These are phyloP conservation scores for Solanum bukasovii DNA, from an alignment of 257 asterid genomes.

Conservation along the genomic window DNA sequence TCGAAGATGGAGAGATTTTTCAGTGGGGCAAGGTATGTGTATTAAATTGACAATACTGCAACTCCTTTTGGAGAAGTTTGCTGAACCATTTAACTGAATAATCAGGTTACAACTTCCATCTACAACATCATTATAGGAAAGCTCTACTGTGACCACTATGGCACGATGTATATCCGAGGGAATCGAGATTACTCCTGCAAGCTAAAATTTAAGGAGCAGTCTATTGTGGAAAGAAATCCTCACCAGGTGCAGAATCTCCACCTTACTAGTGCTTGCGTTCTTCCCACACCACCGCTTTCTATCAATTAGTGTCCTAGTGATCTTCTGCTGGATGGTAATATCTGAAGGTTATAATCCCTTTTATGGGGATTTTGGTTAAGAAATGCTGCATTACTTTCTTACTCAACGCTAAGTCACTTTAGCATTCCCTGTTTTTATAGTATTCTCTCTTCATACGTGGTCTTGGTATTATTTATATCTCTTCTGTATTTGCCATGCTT, in stretches of 20 bases:
- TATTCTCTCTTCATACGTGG: background rate
- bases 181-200: constrained; percentile 8
- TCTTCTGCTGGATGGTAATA: background rate
- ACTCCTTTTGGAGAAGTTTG: background rate
- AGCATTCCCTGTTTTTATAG: background rate
- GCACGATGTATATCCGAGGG: constrained; percentile 6
- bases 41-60: background rate
- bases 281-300: background rate
- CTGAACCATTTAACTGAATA: background rate
- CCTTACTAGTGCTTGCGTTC: background rate
- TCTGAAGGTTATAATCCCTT: background rate
- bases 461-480: background rate
- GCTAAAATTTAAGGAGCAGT: constrained; percentile 7
- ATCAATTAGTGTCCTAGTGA: background rate
- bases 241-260: background rate
- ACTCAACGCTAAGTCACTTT: background rate
- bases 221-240: constrained; percentile 8
- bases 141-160: constrained; percentile 8
- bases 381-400: background rate
- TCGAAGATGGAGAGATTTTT: constrained; percentile 10
- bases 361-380: background rate
- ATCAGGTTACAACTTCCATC: constrained; percentile 10
- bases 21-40: constrained; percentile 10
- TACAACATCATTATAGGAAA: constrained; percentile 12
- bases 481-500: background rate